These are phyloP conservation scores for Pyrrhoderma noxium DNA, from an alignment of 1,284 basidiomycete genomes.

Conservation along the genomic window DNA sequence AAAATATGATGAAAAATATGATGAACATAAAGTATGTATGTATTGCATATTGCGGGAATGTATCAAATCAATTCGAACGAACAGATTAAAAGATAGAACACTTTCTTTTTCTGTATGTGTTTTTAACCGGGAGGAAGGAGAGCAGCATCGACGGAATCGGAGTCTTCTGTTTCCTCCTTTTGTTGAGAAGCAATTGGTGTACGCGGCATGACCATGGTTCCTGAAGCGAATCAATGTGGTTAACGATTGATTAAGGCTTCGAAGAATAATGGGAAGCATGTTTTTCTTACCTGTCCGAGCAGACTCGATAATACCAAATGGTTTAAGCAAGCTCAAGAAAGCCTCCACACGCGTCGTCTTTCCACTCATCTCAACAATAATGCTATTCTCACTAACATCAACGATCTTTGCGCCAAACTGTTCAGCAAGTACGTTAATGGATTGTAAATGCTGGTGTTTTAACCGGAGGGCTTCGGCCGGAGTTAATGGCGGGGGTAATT, in stretches of 20 bases:
- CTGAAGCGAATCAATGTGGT: constrained; percentile 35
- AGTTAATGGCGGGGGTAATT: constrained; percentile 44
- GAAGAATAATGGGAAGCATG: constrained; percentile 5
- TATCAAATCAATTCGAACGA: no score
- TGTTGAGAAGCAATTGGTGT: constrained; percentile 71
- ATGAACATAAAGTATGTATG: no score
- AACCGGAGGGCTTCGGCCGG: constrained; percentile 80
- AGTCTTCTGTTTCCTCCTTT: constrained; percentile 55
- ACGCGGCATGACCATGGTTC: constrained; percentile 93
- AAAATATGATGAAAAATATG: no score
- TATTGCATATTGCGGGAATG: no score
- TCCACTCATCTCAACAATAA: constrained; percentile 92
- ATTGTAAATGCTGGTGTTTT: constrained; percentile 86
- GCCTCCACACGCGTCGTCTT: constrained; percentile 91
- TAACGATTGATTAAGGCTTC: constrained; percentile 5
- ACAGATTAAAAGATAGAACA: no score
- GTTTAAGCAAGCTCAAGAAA: constrained; percentile 87
- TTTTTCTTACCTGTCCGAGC: constrained; percentile 73
- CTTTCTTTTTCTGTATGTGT: no score
- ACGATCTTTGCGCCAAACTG: constrained; percentile 95
- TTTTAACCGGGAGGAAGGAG: constrained; percentile 83
- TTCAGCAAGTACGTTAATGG: constrained; percentile 75
- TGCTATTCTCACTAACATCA: constrained; percentile 89
- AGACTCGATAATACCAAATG: constrained; percentile 93
- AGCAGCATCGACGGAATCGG: constrained; percentile 68